Conservation (phyloP, 2,329 filamentous ascomycete genomes). For the Colletotrichum sp. region DNA sequence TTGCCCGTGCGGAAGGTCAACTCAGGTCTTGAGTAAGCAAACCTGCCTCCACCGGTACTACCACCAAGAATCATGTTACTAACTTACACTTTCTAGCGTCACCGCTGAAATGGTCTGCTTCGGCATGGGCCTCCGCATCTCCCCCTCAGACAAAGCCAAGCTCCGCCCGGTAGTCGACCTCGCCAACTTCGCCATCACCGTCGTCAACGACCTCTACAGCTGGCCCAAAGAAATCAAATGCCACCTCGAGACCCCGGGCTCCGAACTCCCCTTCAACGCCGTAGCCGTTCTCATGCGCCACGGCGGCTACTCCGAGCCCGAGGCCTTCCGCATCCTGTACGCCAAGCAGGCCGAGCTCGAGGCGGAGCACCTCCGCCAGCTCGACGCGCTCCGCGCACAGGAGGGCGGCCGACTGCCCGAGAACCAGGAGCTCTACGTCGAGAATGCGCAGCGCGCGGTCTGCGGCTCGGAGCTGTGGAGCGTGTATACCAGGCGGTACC, state of each 20-base stretch:
- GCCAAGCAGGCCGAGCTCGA: background rate
- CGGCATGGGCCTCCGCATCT: background rate
- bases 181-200: background rate
- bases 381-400: background rate
- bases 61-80: no score
- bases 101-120: background rate
- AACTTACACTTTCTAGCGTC: background rate
- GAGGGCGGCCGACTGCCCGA: background rate
- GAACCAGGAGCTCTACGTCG: background rate
- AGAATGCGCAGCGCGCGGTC: background rate
- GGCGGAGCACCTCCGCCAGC: background rate
- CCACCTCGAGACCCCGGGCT: background rate
- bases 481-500: background rate
- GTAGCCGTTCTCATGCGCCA: background rate
- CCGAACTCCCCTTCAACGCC: background rate
- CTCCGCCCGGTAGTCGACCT: background rate
- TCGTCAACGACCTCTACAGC: background rate
- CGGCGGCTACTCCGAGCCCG: background rate
- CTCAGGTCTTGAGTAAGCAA: background rate
- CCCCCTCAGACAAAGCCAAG: background rate
- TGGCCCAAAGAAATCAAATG: background rate
- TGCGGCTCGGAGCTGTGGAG: background rate
- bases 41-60: no score
- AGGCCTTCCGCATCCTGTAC: background rate
- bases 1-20: background rate